A percentile compares a stretch with the other conserved stretches of the same genome.
Conservation (phyloP, 1,284 basidiomycete species). For the Cryptococcus hybrid region DNA sequence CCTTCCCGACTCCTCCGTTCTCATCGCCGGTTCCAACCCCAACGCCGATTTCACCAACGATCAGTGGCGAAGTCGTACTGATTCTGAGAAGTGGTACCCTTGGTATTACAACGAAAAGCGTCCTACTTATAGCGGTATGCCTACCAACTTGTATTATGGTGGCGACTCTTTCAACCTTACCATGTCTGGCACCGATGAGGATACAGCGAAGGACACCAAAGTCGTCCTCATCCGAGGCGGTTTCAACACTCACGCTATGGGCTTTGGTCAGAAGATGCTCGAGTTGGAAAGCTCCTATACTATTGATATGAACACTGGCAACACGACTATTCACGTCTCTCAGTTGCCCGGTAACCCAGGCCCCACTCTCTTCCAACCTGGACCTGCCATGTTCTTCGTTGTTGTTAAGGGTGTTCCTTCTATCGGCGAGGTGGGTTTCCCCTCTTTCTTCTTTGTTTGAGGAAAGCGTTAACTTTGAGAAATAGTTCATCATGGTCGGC, state of each 20-base stretch:
- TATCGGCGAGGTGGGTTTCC: conserved; percentile 54
- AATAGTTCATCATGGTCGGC: conserved; percentile 69
- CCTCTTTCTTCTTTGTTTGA: background rate
- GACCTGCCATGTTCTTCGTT: conserved; percentile 78
- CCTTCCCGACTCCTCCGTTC: conserved; percentile 81
- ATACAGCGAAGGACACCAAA: conserved; percentile 56
- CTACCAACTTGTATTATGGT: conserved; percentile 59
- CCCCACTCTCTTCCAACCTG: conserved; percentile 74
- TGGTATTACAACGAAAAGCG: conserved; percentile 62
- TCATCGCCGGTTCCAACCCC: conserved; percentile 90
- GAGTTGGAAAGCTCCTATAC: conserved; percentile 77
- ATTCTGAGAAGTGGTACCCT: conserved; percentile 49
- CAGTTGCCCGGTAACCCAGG: conserved; percentile 73
- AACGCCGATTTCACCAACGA: conserved; percentile 67
- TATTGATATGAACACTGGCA: conserved; percentile 67
- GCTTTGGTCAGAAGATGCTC: conserved; percentile 52
- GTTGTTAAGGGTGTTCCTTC: conserved; percentile 79
- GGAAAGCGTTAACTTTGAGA: background rate
- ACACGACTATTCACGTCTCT: conserved; percentile 69
- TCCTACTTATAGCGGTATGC: conserved; percentile 54
- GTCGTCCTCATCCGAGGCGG: conserved; percentile 79
- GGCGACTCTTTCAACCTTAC: conserved; percentile 76
- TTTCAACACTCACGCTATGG: conserved; percentile 94
- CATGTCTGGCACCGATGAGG: conserved; percentile 56
- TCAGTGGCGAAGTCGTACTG: conserved; percentile 48